Base-by-base conservation (phyloP, 768 basidiomycete species). In the Boletus rufocinnamomeus region DNA sequence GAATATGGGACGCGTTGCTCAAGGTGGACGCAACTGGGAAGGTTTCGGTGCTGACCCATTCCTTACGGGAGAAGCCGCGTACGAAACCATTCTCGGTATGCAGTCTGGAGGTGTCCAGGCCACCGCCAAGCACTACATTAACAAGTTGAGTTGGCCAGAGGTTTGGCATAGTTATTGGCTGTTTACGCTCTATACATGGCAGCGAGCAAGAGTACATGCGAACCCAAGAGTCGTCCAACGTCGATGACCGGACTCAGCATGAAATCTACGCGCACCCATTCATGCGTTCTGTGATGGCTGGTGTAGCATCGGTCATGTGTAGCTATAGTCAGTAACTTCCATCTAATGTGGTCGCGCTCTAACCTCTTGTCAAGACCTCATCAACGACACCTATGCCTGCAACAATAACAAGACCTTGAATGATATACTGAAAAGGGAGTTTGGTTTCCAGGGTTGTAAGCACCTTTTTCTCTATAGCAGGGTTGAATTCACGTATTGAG, bases 41-140 rank as follows among this genome's bases (percentile, higher is more conserved):
- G 93, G 92, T n/a, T 95, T 94, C 57, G 93, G 94, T 32, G 92
- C 83, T 11, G 95, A 97, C 70, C 95, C 95, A 0, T 96, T 85
- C 75, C 76, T 96, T 17, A 66, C 83, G n/a, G 93, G 95, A 14
- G 92, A 91, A 67, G 79, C 77, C 7, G 81, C 85, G 3, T 85
- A 80, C 48, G 89, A 93, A 72, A 95, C 93, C 1, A 83, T 95
- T 53, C 75, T 90, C 19, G 94, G 94, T 8, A 73, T 95, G 75
- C 94, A 97, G 68, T 66, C 76, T 25, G 80, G 75, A n/a, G 94
- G 94, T 40, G 89, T 94, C 0, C 90, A 93, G 68, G 91, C 93
- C 0, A 91, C 88, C 58, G 91, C 91, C 13, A 95, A 95, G 72
- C 93, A 95, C 71, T 83, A 81, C 51, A 80, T 93, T 61, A 84